Conservation (phyloP, 2,329 filamentous ascomycete species). For the Dryadomyces quercivorus region DNA sequence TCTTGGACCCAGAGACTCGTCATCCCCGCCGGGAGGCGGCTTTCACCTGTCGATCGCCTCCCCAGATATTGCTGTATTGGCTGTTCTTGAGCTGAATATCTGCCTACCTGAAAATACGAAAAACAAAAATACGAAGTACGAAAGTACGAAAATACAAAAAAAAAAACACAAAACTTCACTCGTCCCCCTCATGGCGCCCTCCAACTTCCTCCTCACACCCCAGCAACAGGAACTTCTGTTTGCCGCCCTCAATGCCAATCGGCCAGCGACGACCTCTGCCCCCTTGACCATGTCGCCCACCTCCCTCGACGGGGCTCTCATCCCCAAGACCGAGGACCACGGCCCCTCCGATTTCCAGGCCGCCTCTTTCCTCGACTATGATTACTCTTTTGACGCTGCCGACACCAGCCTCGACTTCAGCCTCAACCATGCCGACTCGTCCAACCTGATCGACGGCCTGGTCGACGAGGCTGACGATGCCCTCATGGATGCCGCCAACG, state of each 20-base stretch:
- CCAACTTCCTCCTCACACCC: conserved; percentile 55
- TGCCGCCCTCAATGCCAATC: conserved; percentile 65
- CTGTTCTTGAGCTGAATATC: background rate
- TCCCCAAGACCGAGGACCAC: conserved; percentile 27
- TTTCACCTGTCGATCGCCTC: conserved; percentile 1
- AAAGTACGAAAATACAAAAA: too few species aligned
- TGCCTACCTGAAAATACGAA: too few species aligned
- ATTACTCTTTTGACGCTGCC: conserved; percentile 56
- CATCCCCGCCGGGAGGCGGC: conserved; percentile 2
- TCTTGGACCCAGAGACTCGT: background rate
- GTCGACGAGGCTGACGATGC: conserved; percentile 24
- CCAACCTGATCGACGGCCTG: conserved; percentile 46
- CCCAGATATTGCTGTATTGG: background rate
- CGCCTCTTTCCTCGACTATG: conserved; percentile 75
- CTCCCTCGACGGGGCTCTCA: conserved; percentile 37
- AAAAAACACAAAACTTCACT: too few species aligned
- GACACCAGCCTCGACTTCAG: conserved; percentile 71
- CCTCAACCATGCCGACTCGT: conserved; percentile 37
- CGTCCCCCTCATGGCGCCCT: conserved; percentile 18
- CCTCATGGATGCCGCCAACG: conserved; percentile 17
- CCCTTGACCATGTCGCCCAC: conserved; percentile 32
- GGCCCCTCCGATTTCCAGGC: conserved; percentile 46
- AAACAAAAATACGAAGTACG: too few species aligned
- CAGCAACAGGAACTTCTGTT: conserved; percentile 67
- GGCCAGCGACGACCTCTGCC: conserved; percentile 25